phyloP scores from a whole-genome alignment of 208 protist species.

The Herpetomonas samuelpessoai region DNA sequence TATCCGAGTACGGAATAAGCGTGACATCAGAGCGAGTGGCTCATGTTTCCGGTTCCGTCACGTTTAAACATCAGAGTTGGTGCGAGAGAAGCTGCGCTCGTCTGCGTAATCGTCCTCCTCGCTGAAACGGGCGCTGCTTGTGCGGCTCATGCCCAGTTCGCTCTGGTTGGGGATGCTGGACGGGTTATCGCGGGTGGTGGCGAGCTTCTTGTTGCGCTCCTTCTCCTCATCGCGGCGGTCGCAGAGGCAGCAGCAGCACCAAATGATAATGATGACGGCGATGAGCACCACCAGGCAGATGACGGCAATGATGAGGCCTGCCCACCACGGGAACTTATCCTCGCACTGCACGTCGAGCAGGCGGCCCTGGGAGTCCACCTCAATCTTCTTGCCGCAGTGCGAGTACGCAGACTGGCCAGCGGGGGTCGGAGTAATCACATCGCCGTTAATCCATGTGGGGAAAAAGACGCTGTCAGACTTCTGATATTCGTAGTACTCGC shows the following conservation, averaged over 20 bases:
- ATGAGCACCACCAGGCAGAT: conserved; percentile 25
- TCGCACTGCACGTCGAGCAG: conserved; percentile 44
- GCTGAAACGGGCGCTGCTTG: conserved; percentile 10
- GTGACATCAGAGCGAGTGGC: not conserved
- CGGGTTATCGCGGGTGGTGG: conserved; percentile 27
- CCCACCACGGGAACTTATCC: conserved; percentile 53
- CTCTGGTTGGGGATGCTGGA: conserved; percentile 53
- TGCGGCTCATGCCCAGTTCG: conserved; percentile 40
- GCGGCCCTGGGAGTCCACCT: conserved; percentile 26
- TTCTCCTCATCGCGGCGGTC: conserved; percentile 24
- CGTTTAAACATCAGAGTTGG: not conserved
- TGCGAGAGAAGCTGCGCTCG: conserved; percentile 6
- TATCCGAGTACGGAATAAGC: not conserved
- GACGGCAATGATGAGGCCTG: conserved; percentile 38
- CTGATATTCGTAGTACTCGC: conserved; percentile 58
- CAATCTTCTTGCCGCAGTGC: conserved; percentile 36
- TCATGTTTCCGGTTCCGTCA: not conserved
- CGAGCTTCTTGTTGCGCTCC: conserved; percentile 24
- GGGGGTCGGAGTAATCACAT: conserved; percentile 22
- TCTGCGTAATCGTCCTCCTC: conserved; percentile 17
- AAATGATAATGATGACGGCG: conserved; percentile 35
- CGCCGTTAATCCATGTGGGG: conserved; percentile 49
- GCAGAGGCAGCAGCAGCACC: conserved; percentile 37
- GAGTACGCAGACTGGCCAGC: conserved; percentile 7
- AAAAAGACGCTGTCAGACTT: conserved; percentile 38